A percentile compares a stretch with the other conserved stretches of the same genome.
These are phyloP conservation scores for Xylaria sp. DNA, from an alignment of 2,329 filamentous ascomycete species.

Conservation along the genomic window DNA sequence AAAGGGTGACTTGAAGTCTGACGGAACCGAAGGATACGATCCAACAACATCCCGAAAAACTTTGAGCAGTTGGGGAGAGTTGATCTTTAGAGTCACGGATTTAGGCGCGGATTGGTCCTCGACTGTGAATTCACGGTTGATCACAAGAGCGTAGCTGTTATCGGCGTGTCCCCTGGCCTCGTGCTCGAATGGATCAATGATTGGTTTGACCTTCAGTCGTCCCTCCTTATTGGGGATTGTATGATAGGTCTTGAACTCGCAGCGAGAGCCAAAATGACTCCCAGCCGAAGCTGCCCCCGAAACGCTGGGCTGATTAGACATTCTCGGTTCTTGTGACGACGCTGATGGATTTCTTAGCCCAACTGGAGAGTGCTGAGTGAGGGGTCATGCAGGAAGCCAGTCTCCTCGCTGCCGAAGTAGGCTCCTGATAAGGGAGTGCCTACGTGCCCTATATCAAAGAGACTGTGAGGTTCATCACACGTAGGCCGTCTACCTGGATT, in stretches of 20 bases:
- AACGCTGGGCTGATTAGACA: not conserved
- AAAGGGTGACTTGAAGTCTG: constrained; percentile 30
- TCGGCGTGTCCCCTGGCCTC: constrained; percentile 6
- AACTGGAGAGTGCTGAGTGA: too few relatives aligned
- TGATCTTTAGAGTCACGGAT: constrained; percentile 27
- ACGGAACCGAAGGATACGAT: constrained; percentile 20
- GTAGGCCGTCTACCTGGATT: not conserved
- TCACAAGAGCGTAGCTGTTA: constrained; percentile 23
- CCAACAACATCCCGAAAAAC: constrained; percentile 25
- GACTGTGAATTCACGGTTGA: constrained; percentile 19
- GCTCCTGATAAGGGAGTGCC: not conserved
- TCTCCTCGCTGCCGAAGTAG: too few relatives aligned
- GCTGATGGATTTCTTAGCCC: too few relatives aligned
- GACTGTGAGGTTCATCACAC: not conserved
- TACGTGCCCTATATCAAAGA: not conserved
- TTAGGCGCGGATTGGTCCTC: constrained; percentile 17
- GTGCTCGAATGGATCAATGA: constrained; percentile 18
- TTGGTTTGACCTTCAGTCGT: constrained; percentile 14
- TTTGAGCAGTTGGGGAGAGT: constrained; percentile 29
- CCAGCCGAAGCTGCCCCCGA: not conserved
- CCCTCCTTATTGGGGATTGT: constrained; percentile 25
- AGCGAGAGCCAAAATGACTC: constrained; percentile 14
- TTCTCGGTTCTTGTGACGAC: too few relatives aligned
- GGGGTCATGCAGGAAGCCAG: too few relatives aligned
- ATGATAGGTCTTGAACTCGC: constrained; percentile 23